Conservation (phyloP, 768 basidiomycete genomes). For the Serpula lacrymans region DNA sequence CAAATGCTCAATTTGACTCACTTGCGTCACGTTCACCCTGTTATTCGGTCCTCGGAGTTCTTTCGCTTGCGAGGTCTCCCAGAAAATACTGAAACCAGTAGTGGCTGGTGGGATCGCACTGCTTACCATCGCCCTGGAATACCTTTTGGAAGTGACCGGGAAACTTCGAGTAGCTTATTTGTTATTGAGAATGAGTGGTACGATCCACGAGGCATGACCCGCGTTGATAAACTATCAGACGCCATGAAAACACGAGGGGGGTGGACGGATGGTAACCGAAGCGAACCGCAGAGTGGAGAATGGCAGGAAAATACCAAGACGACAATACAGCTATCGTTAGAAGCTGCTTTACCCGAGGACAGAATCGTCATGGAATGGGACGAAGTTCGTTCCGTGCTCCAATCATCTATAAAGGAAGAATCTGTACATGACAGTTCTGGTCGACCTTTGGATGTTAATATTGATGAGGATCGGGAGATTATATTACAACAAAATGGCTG, state of each 20-base stretch:
- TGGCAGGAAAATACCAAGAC: conserved; percentile 10
- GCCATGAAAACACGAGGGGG: conserved; percentile 21
- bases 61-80: conserved; percentile 33
- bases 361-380: conserved; percentile 25
- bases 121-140: conserved; percentile 19
- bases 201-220: conserved; percentile 31
- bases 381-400: conserved; percentile 22
- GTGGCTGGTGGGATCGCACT: conserved; percentile 35
- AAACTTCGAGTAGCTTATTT: conserved; percentile 17
- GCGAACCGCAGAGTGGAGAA: conserved; percentile 10
- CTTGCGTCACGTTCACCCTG: conserved; percentile 31
- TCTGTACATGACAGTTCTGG: conserved; percentile 1
- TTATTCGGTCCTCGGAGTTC: conserved; percentile 36
- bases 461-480: conserved; percentile 26
- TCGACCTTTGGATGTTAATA: conserved; percentile 11
- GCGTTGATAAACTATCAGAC: conserved; percentile 33
- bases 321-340: conserved; percentile 13
- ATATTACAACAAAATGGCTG: conserved; percentile 32
- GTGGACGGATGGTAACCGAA: conserved; percentile 16
- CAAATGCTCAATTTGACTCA: conserved; percentile 39
- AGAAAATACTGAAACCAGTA: conserved; percentile 29
- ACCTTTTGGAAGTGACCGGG: conserved; percentile 15
- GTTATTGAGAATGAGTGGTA: conserved; percentile 39
- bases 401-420: no score
- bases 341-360: conserved; percentile 13